Conservation (phyloP, 371 early-diverging fungal species). For the Quaeritorhiza haematococci region DNA sequence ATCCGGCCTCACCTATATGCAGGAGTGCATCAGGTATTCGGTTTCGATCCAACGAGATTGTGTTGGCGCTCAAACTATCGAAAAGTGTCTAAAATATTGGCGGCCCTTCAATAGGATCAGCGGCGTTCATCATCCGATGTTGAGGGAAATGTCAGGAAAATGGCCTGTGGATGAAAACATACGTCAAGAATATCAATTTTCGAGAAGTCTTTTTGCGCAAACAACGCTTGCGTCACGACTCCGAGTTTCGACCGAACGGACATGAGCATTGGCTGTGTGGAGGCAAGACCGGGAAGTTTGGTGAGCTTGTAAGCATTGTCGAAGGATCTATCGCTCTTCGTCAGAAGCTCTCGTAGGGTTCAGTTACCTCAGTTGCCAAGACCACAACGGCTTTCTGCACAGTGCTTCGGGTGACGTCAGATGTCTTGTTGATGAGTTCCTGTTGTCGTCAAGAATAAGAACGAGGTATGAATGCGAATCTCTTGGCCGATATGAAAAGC, state of each 20-base stretch:
- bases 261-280: slow-evolving; percentile 63
- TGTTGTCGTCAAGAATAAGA: not conserved
- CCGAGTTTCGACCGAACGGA: slow-evolving; percentile 68
- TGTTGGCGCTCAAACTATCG: too few relatives aligned
- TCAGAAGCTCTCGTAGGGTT: not conserved
- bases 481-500: slow-evolving; percentile 2
- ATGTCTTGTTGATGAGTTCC: slow-evolving; percentile 63
- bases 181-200: slow-evolving; percentile 70
- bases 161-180: slow-evolving; percentile 8
- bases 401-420: slow-evolving; percentile 73
- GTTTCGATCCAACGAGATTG: too few relatives aligned
- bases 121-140: too few relatives aligned
- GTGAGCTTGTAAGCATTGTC: too few relatives aligned
- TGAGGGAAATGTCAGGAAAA: not conserved
- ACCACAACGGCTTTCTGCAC: slow-evolving; percentile 82
- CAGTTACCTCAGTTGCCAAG: slow-evolving; percentile 58
- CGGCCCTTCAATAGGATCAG: too few relatives aligned
- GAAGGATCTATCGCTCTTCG: too few relatives aligned
- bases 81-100: too few relatives aligned
- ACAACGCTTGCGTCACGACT: slow-evolving; percentile 73
- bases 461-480: slow-evolving; percentile 11
- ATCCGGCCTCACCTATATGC: too few relatives aligned
- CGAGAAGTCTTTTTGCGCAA: slow-evolving; percentile 74
- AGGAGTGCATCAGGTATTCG: too few relatives aligned
- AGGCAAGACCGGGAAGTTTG: not conserved